phyloP scores from a whole-genome alignment of 371 early-diverging fungal species.

The Rhizopus microsporus region DNA sequence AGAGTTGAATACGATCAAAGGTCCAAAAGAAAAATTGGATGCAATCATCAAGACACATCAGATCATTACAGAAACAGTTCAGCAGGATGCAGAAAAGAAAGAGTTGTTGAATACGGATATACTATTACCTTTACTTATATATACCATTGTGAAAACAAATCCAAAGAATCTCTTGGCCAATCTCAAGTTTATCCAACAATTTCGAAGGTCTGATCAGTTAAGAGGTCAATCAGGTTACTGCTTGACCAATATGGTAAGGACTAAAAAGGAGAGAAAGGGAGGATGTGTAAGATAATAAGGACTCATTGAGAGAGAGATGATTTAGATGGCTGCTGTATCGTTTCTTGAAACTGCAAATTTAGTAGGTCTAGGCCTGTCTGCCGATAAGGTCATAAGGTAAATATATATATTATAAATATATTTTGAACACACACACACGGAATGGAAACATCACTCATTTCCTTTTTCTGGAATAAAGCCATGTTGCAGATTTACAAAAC shows the following conservation, averaged over 20 bases:
- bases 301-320: not conserved
- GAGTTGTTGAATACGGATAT: constrained; percentile 57
- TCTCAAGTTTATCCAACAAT: constrained; percentile 56
- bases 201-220: constrained; percentile 45
- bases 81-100: constrained; percentile 14
- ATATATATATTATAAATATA: not conserved
- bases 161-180: constrained; percentile 70
- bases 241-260: constrained; percentile 46
- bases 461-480: constrained; percentile 15
- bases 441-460: not conserved
- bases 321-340: constrained; percentile 46
- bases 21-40: constrained; percentile 52
- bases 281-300: not conserved
- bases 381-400: constrained; percentile 44
- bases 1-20: constrained; percentile 42
- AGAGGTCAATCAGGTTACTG: constrained; percentile 56
- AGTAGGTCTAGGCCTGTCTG: constrained; percentile 49
- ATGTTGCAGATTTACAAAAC: constrained; percentile 40
- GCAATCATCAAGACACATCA: constrained; percentile 51
- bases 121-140: constrained; percentile 68
- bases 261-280: not conserved
- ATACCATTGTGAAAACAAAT: constrained; percentile 67
- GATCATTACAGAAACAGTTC: constrained; percentile 37
- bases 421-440: not conserved
- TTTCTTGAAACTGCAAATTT: constrained; percentile 52